A percentile compares a stretch with the other conserved stretches of the same genome.
phyloP scores from a whole-genome alignment of 257 asterid genomes.

The Mentha longifolia region DNA sequence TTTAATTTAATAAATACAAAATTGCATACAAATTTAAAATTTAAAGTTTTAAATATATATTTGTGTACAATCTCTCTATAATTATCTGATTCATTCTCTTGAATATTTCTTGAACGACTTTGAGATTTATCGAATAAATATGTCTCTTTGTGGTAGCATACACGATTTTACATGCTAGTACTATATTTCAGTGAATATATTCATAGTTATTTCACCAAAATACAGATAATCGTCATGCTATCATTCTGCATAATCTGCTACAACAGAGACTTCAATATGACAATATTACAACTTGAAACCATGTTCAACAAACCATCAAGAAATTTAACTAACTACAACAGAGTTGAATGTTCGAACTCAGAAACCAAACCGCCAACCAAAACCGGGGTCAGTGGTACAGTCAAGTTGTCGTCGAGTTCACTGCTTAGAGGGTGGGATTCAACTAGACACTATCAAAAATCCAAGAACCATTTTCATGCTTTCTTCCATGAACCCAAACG shows the following conservation, averaged over 20 bases:
- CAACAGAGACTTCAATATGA: neutral
- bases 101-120: too few relatives aligned
- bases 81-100: too few relatives aligned
- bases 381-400: slow-evolving; percentile 74
- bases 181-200: neutral
- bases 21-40: too few relatives aligned
- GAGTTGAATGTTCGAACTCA: slow-evolving; percentile 38
- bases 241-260: neutral
- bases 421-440: slow-evolving; percentile 94
- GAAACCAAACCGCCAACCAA: slow-evolving; percentile 63
- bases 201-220: neutral
- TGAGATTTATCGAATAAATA: too few relatives aligned
- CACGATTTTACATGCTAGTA: too few relatives aligned
- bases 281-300: slow-evolving; percentile 25
- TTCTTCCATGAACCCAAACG: too few relatives aligned
- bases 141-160: too few relatives aligned
- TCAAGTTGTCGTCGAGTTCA: slow-evolving; percentile 82
- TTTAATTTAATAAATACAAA: too few relatives aligned
- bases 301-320: neutral
- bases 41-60: too few relatives aligned
- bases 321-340: neutral
- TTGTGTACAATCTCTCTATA: too few relatives aligned
- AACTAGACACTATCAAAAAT: slow-evolving; percentile 68
- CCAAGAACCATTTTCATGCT: slow-evolving; percentile 58
- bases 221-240: neutral